Evolutionary conservation across 345 rosid genomes (phyloP), one percentile per base, ranked within the genome.

Genomic region (Citrus glauca): DNA sequence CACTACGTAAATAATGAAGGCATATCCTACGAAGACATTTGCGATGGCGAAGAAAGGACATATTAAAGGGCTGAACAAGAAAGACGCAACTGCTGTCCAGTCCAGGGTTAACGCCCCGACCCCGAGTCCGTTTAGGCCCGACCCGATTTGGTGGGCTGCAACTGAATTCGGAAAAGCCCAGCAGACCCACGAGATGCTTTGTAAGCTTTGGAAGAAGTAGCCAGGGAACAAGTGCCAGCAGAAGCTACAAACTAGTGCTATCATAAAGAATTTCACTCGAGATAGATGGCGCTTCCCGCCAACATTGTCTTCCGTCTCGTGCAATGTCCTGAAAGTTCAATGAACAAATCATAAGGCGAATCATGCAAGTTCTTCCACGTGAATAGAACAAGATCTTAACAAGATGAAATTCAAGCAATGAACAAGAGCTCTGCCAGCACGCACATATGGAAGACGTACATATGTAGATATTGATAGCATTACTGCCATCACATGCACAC

Each of bases 81-180:
- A 80, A n/a, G 84, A 76, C 68, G 87, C 84, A 16, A 84, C 74
- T 4, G 85, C 69, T 11, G 88, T 73, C 90, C 88, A 87, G 78
- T 87, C 88, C 20, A 87, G 62, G 1, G 88, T 76, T 1, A 85
- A 63, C 53, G 90, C 73, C 9, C 85, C 88, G 30, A 87, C 3
- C 1, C 85, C 90, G 1, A 87, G 83, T 22, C 88, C 87, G 38
- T 28, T 66, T 66, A 79, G 37, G 30, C 90, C 90, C 1, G 90
- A 87, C 9, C 90, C 90, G 6, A 87, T 38, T 71, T 87, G 88
- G 6, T 87, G 88, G 55, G 87, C 88, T 6, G 83, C 85, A 66
- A 85, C 82, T 4, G 83, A 83, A 37, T 80, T 81, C 16, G 90
- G 85, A 30, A 80, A 85, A 13, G 75, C 84, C 84, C 81, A 82